Base-by-base conservation (phyloP, 2,329 filamentous ascomycete genomes). In the Fusarium paranaense region DNA sequence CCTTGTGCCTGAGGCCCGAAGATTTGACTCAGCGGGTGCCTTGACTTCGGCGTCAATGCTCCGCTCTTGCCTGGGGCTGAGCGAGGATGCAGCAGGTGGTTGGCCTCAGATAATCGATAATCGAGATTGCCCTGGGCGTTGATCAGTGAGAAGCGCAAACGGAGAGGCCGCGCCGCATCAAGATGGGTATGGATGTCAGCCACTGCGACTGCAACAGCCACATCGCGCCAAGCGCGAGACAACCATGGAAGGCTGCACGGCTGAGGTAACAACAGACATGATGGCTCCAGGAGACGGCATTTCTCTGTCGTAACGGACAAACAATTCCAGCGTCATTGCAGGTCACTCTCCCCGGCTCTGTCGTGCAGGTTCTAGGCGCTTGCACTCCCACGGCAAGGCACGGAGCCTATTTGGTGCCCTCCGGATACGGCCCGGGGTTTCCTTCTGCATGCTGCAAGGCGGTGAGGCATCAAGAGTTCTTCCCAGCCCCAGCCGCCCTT, bases 391-490 rank as follows among this genome's bases (percentile, higher is more conserved):
- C 38, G 64, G 54, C 27, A 63, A 74, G 60, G 67, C 58, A 66
- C 57, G 59, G 66, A 60, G 56, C 52, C 64, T 50, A 11, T 38
- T 73, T 66, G 68, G 69, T 71, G 60, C 30, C 58, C 37, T 66
- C 59, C 71, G 69, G 72, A 75, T 73, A 59, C 66, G 66, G 30
- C 59, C 62, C 62, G 64, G 38, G 60, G 47, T 61, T 64, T 38
- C 62, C 30, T 62, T 67, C 37, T 60, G 33, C 35, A 60, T 50
- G 56, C 62, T 63, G 64, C 72, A 74, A 72, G 73, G 73, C 76
- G 71, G 74, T 78, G 76, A 79, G 74, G 76, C 77, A 78, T 67
- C 71, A 75, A 76, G 45, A 54, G 69, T 74, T 69, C 59, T 62
- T 42, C 72, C 72, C 67, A 67, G 52, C 65, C 38, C 35, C 64